These are phyloP conservation scores for Coniochaeta sp. DNA, from an alignment of 2,329 filamentous ascomycete species.

Conservation along the genomic window DNA sequence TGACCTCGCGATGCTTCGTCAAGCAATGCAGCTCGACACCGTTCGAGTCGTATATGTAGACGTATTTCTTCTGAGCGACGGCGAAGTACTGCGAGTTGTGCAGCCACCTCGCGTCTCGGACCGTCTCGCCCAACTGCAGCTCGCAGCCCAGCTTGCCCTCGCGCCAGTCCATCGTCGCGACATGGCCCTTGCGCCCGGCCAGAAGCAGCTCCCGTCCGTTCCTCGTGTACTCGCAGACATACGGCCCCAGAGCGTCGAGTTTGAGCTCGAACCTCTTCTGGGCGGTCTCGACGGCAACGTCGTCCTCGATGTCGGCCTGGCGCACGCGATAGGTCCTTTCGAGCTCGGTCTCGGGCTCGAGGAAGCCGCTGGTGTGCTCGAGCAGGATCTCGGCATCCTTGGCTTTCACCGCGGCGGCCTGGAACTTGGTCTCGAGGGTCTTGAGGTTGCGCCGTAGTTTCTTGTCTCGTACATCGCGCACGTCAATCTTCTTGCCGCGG, in stretches of 20 bases:
- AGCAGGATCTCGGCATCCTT: slow-evolving; percentile 94
- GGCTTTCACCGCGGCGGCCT: slow-evolving; percentile 72
- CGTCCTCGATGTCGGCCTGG: slow-evolving; percentile 73
- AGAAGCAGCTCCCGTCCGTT: slow-evolving; percentile 83
- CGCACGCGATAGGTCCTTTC: slow-evolving; percentile 89
- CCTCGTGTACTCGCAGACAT: slow-evolving; percentile 79
- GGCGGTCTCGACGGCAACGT: slow-evolving; percentile 74
- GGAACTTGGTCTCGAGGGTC: slow-evolving; percentile 73
- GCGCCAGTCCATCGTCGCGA: slow-evolving; percentile 95
- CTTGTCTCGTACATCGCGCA: slow-evolving; percentile 74
- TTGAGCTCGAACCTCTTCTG: slow-evolving; percentile 91
- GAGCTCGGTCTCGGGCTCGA: slow-evolving; percentile 81
- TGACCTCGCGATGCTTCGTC: slow-evolving; percentile 83
- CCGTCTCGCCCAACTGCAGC: slow-evolving; percentile 81
- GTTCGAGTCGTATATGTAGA: slow-evolving; percentile 90
- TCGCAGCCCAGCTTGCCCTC: slow-evolving; percentile 88
- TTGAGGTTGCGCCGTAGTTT: slow-evolving; percentile 79
- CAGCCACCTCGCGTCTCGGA: slow-evolving; percentile 84
- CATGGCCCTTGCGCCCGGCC: slow-evolving; percentile 84
- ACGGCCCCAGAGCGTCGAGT: slow-evolving; percentile 76
- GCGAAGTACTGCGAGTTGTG: slow-evolving; percentile 95
- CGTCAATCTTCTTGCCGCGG: slow-evolving; percentile 67
- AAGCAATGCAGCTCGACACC: slow-evolving; percentile 91
- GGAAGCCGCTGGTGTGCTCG: slow-evolving; percentile 76
- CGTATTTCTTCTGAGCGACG: slow-evolving; percentile 91